phyloP scores from a whole-genome alignment of 257 asterid genomes.

The Solanum pennellii region DNA sequence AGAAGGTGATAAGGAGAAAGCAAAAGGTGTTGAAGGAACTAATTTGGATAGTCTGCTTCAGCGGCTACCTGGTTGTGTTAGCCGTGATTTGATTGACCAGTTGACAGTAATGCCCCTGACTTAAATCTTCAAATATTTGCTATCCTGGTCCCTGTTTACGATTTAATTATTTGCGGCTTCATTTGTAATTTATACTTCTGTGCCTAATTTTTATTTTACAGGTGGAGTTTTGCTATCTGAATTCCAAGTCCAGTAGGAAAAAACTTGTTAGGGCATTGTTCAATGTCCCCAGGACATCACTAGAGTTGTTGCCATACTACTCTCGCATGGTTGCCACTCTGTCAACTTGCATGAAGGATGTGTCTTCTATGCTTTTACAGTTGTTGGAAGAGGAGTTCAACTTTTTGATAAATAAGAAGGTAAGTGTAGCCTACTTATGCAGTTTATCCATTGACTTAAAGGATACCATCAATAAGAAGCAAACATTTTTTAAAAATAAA shows the following conservation, averaged over 20 bases:
- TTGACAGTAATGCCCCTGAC: conserved; percentile 52
- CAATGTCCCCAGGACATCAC: conserved; percentile 94
- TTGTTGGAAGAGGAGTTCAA: conserved; percentile 95
- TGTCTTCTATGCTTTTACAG: conserved; percentile 81
- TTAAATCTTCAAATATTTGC: not conserved
- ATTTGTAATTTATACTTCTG: conserved; percentile 9
- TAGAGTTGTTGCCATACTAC: conserved; percentile 91
- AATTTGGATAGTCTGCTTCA: conserved; percentile 83
- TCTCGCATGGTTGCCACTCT: conserved; percentile 96
- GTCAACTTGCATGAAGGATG: conserved; percentile 94
- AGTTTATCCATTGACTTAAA: not conserved
- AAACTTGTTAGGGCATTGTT: conserved; percentile 94
- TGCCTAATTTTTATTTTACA: conserved; percentile 21
- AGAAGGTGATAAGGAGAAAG: conserved; percentile 82
- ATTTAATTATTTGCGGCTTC: not conserved
- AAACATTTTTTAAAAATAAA: not conserved
- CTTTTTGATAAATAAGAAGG: conserved; percentile 88
- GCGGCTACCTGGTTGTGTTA: conserved; percentile 90
- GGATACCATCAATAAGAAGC: not conserved
- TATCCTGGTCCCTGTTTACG: conserved; percentile 6
- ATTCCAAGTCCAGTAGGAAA: conserved; percentile 89
- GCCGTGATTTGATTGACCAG: conserved; percentile 98
- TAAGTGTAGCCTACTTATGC: conserved; percentile 8
- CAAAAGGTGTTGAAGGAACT: conserved; percentile 85
- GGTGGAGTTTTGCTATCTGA: conserved; percentile 98